Conservation (phyloP, 352 stramenopile genomes). For the Globisporangium apiculatum region DNA sequence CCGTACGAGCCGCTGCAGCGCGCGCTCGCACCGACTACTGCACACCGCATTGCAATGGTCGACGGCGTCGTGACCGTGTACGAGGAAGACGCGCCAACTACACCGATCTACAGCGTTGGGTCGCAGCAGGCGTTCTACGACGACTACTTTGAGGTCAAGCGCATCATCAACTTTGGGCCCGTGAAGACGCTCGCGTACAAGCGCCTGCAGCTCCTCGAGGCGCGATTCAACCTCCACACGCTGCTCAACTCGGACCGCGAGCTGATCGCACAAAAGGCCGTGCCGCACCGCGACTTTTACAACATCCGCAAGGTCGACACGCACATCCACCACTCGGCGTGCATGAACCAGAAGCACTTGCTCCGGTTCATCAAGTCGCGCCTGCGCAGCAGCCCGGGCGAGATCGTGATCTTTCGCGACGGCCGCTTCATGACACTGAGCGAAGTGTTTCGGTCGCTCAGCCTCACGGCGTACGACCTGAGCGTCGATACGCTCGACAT, state of each 20-base stretch:
- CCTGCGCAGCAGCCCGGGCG: slow-evolving; percentile 69
- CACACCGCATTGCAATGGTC: slow-evolving; percentile 45
- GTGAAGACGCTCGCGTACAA: slow-evolving; percentile 87
- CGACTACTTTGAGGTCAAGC: slow-evolving; percentile 74
- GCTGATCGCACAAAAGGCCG: slow-evolving; percentile 91
- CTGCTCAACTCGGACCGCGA: slow-evolving; percentile 95
- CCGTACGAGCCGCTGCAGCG: slow-evolving; percentile 53
- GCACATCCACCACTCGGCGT: slow-evolving; percentile 97
- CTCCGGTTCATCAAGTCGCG: slow-evolving; percentile 89
- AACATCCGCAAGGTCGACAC: slow-evolving; percentile 98
- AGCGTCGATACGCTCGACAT: slow-evolving; percentile 99
- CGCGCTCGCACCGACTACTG: slow-evolving; percentile 32
- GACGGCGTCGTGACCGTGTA: slow-evolving; percentile 57
- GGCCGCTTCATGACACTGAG: slow-evolving; percentile 94
- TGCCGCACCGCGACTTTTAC: slow-evolving; percentile 99
- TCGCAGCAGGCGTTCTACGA: slow-evolving; percentile 60
- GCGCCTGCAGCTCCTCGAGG: slow-evolving; percentile 84
- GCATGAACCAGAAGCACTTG: slow-evolving; percentile 96
- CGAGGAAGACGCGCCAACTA: slow-evolving; percentile 15
- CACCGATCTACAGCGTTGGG: slow-evolving; percentile 33
- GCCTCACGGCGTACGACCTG: slow-evolving; percentile 96
- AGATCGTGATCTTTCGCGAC: slow-evolving; percentile 95
- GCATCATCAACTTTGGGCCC: slow-evolving; percentile 83
- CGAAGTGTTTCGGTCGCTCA: slow-evolving; percentile 91
- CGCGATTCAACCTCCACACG: slow-evolving; percentile 94